phyloP scores from a whole-genome alignment of 2,329 filamentous ascomycete genomes.

The Phoma sp. region DNA sequence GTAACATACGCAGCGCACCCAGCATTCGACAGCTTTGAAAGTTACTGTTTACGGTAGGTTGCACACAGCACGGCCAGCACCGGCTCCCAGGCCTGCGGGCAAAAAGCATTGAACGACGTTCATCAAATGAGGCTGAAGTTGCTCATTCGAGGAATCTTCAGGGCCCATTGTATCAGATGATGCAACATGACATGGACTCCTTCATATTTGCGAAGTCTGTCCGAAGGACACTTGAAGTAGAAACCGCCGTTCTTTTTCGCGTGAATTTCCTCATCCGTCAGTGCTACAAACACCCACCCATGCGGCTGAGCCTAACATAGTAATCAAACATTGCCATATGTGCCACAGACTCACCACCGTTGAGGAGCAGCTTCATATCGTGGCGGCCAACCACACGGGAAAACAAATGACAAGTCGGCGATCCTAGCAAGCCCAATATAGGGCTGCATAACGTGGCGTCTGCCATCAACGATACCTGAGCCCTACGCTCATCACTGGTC shows the following conservation, averaged over 20 bases:
- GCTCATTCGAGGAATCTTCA: neutral
- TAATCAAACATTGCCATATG: neutral
- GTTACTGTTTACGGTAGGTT: conserved; percentile 7
- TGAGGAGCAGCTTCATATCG: neutral
- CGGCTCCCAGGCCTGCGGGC: conserved; percentile 3
- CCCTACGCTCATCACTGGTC: neutral
- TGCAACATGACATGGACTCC: too few relatives aligned
- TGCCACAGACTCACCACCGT: conserved; percentile 10
- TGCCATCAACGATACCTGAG: neutral
- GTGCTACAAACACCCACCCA: neutral
- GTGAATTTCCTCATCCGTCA: too few relatives aligned
- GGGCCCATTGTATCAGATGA: neutral
- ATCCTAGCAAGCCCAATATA: conserved; percentile 4
- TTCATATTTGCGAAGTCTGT: too few relatives aligned
- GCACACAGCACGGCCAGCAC: neutral
- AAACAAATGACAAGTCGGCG: neutral
- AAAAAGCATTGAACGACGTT: neutral
- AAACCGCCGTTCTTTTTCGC: too few relatives aligned
- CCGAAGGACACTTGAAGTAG: too few relatives aligned
- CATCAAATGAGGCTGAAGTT: neutral
- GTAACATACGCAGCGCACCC: too few relatives aligned
- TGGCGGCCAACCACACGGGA: conserved; percentile 5
- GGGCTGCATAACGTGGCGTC: conserved; percentile 9
- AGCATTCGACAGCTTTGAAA: neutral
- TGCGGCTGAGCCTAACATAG: neutral